Percentiles rank a stretch among this genome's conserved stretches.
Evolutionary conservation across 2,329 filamentous ascomycete species (phyloP).

Genomic region (Xylaria sp.): DNA sequence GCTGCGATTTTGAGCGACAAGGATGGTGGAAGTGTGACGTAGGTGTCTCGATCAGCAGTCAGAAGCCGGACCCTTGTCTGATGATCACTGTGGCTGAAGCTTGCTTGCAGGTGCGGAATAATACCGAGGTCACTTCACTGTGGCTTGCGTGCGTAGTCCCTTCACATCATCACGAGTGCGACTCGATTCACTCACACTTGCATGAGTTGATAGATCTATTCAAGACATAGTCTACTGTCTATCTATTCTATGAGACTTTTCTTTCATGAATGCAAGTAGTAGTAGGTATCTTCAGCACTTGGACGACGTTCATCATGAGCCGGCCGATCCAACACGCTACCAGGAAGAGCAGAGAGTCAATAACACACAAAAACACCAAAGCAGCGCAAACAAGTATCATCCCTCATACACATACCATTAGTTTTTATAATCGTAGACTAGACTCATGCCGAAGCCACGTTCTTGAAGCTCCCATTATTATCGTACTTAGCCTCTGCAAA

Average conservation of each 20-base stretch:
- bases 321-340: not conserved
- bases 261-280: not conserved
- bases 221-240: not conserved
- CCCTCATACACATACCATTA: slow-evolving; percentile 7
- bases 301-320: not conserved
- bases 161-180: not conserved
- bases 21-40: not conserved
- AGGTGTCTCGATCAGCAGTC: not conserved
- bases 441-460: slow-evolving; percentile 21
- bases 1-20: not conserved
- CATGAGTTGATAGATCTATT: not conserved
- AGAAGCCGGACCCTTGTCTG: too few species aligned
- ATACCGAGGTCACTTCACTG: not conserved
- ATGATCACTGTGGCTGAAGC: not conserved
- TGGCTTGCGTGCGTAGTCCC: not conserved
- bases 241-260: not conserved
- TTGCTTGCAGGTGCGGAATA: not conserved
- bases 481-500: slow-evolving; percentile 73
- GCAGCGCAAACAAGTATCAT: not conserved
- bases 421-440: not conserved
- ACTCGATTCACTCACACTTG: not conserved
- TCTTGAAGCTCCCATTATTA: slow-evolving; percentile 64
- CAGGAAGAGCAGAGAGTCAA: not conserved
- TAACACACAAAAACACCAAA: not conserved
- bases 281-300: not conserved